Evolutionary conservation across 2,329 filamentous ascomycete genomes (phyloP), one percentile per base, ranked within the genome.

Genomic region (Penicillium rolfsii): DNA sequence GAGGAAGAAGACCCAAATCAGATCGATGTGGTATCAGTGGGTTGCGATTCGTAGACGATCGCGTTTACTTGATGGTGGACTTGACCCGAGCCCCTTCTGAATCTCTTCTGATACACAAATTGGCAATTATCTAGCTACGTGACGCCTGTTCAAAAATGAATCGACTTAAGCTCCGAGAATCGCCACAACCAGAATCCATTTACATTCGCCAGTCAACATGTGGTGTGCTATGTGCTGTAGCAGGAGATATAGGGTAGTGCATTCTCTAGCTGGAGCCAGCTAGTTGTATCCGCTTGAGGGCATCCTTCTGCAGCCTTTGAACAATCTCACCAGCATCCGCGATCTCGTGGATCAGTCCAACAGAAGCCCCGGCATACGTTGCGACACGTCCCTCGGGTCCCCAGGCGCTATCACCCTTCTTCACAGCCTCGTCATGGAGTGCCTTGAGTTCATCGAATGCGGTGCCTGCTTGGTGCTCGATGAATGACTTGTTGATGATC

Each of bases 401-500:
- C 81, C 81, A 84, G 2, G 78, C 82, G 7, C 65, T 64, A 58
- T 83, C 80, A 0, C 80, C 82, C 2, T 59, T 53, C 61, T 75
- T 74, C 2, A 71, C 60, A 6, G 77, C 74, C 53, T 79, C 72
- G 50, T 82, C 80, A 57, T 83, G 80, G 0, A 70, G 70, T 26
- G 56, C 67, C 67, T 82, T 79, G 2, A 84, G 65, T 58, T 82
- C 78, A 1, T 82, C 79, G 62, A 83, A 83, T 0, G 74, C 57
- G 3, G 73, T 71, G 0, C 81, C 81, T 26, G 68, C 67, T 53
- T 76, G 69, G 30, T 78, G 66, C 58, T 84, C 82, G 52, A 70
- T 59, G 55, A 75, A 86, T 41, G 83, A 87, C 65, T 75, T 74
- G 67, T 89, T 89, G 26, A 85, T 72, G 2, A 89, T 79, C 0